Evolutionary conservation across 2,329 filamentous ascomycete genomes (phyloP).

Genomic region (Metarhizium sp.): DNA sequence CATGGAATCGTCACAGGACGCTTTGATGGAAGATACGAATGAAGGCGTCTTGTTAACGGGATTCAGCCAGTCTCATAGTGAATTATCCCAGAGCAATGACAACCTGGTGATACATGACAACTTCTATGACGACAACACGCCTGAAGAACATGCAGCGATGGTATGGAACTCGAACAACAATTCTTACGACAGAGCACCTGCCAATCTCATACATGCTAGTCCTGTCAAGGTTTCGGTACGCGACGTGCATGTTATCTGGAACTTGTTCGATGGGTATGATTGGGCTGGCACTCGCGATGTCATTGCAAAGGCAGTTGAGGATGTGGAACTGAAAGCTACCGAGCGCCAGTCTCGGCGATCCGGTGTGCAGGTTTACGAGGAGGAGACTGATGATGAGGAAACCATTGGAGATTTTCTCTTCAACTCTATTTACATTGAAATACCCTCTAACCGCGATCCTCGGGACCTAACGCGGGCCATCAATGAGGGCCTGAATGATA

Average conservation of each 20-base stretch:
- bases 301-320: constrained; percentile 79
- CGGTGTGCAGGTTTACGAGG: constrained; percentile 50
- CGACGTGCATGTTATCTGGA: constrained; percentile 93
- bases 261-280: constrained; percentile 95
- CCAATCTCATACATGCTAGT: constrained; percentile 50
- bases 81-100: constrained; percentile 41
- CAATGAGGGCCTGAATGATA: constrained; percentile 80
- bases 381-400: constrained; percentile 70
- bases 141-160: constrained; percentile 55
- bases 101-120: constrained; percentile 68
- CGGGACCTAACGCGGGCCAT: constrained; percentile 74
- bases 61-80: constrained; percentile 17
- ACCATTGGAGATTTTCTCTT: constrained; percentile 93
- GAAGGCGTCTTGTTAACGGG: constrained; percentile 27
- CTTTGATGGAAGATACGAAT: constrained; percentile 25
- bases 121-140: constrained; percentile 59
- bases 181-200: constrained; percentile 58
- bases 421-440: constrained; percentile 96
- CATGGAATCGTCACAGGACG: constrained; percentile 17
- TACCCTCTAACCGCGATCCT: constrained; percentile 78
- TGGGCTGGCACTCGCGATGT: constrained; percentile 82
- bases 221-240: constrained; percentile 71
- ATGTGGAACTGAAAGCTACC: constrained; percentile 74
- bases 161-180: constrained; percentile 74
- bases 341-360: constrained; percentile 57